Percentiles rank a stretch among this genome's conserved stretches.
Conservation (phyloP, 257 asterid species). For the Petunia secreta region DNA sequence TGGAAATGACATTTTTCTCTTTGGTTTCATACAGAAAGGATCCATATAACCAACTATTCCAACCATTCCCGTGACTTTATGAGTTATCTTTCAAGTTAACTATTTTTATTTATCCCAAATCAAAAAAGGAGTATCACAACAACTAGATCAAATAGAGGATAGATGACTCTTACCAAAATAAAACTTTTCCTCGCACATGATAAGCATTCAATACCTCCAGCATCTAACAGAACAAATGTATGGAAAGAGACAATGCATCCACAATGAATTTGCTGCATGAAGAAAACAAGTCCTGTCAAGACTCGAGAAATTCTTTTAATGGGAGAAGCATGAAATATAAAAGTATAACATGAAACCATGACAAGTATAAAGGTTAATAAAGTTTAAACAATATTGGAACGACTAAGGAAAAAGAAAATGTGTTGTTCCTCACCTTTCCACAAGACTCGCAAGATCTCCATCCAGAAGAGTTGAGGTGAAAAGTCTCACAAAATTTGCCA, state of each 20-base stretch:
- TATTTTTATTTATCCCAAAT: no score
- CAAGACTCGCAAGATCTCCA: constrained; percentile 99
- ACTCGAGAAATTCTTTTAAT: constrained; percentile 9
- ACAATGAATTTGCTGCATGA: constrained; percentile 96
- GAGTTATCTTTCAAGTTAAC: no score
- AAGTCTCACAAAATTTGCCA: constrained; percentile 89
- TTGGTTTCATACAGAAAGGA: no score
- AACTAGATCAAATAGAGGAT: constrained; percentile 7
- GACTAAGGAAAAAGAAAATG: constrained; percentile 23
- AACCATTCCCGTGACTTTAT: no score
- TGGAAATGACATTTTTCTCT: no score
- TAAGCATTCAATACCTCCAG: constrained; percentile 98
- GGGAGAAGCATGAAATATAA: not conserved
- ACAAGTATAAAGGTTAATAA: not conserved
- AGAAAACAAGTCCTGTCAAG: constrained; percentile 31
- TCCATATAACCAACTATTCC: no score
- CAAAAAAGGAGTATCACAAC: constrained; percentile 5
- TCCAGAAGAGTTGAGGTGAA: constrained; percentile 88
- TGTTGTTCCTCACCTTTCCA: constrained; percentile 75
- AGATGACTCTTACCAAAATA: constrained; percentile 66
- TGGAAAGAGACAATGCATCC: constrained; percentile 99
- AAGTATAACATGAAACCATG: not conserved
- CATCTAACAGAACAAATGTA: constrained; percentile 96
- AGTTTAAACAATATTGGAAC: not conserved
- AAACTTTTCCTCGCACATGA: constrained; percentile 90